Conservation (phyloP, 192 early-diverging fungal genomes). For the Hyaloraphidium curvatum region DNA sequence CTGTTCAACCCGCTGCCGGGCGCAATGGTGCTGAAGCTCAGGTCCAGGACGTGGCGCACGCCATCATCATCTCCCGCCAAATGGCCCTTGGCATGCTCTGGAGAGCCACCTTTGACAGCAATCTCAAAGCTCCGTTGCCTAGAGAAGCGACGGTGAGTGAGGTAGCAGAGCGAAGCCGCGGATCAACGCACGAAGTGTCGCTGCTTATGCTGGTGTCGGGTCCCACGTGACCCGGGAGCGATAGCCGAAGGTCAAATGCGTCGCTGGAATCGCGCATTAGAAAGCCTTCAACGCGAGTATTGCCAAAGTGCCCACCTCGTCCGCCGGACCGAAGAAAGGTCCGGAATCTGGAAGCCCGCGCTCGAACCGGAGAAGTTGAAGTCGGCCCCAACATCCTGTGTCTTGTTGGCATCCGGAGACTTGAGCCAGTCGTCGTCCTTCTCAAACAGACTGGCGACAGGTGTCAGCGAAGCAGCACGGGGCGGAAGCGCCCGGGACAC, state of each 20-base stretch:
- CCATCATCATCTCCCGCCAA: too few species aligned
- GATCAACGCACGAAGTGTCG: constrained; percentile 1
- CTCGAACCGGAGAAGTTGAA: not conserved
- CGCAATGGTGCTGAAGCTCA: too few species aligned
- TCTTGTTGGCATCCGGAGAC: not conserved
- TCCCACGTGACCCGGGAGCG: not conserved
- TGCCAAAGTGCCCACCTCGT: not conserved
- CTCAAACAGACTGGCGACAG: not conserved
- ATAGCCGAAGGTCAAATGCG: not conserved
- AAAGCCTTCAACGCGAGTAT: not conserved
- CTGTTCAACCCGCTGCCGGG: too few species aligned
- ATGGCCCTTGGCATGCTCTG: too few species aligned
- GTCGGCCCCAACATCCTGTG: not conserved
- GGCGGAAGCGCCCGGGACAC: not conserved
- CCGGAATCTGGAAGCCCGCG: not conserved
- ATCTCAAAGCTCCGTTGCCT: too few species aligned
- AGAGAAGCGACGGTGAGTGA: too few species aligned
- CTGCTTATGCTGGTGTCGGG: not conserved
- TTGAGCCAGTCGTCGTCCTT: not conserved
- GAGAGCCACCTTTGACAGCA: too few species aligned
- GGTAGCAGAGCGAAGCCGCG: too few species aligned
- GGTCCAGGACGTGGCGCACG: too few species aligned
- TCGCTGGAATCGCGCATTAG: not conserved
- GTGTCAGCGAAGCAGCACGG: not conserved
- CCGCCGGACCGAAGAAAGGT: not conserved